phyloP scores from a whole-genome alignment of 2,329 filamentous ascomycete species.

The Colletotrichum gigasporum region DNA sequence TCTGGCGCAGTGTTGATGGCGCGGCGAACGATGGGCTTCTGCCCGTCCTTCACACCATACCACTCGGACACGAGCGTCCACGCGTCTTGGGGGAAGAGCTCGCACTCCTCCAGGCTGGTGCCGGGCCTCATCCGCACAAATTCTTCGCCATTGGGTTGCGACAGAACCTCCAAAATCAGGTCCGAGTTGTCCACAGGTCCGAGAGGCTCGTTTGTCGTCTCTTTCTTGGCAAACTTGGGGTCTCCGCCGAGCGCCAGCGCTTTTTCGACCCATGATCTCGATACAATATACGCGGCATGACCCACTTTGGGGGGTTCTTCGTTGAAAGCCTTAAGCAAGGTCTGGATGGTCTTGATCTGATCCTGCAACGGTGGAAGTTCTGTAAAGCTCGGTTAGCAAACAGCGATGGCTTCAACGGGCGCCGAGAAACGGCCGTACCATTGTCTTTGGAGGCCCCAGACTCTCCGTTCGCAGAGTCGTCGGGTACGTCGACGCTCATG shows the following conservation, averaged over 20 bases:
- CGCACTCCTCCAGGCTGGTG: constrained; percentile 74
- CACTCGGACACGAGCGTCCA: constrained; percentile 84
- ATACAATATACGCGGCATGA: constrained; percentile 81
- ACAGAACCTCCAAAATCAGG: constrained; percentile 72
- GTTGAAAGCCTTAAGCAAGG: constrained; percentile 63
- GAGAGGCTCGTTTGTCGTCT: constrained; percentile 68
- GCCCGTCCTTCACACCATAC: constrained; percentile 80
- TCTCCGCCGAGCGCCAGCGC: constrained; percentile 74
- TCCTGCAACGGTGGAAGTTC: constrained; percentile 51
- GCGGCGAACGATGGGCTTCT: constrained; percentile 76
- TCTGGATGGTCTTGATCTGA: constrained; percentile 79
- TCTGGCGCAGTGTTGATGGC: constrained; percentile 79
- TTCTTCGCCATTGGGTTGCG: constrained; percentile 56
- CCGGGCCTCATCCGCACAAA: constrained; percentile 82
- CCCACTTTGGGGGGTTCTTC: constrained; percentile 70
- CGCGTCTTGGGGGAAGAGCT: constrained; percentile 79
- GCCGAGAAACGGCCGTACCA: constrained; percentile 2
- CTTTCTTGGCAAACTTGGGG: constrained; percentile 64
- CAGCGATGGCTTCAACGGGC: not conserved
- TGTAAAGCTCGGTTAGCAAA: constrained; percentile 19
- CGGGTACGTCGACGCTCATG: constrained; percentile 52
- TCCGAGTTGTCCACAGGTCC: constrained; percentile 90
- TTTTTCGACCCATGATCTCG: constrained; percentile 79
- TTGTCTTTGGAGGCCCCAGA: constrained; percentile 1
- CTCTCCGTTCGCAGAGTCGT: constrained; percentile 33